Conservation (phyloP, 495 filamentous ascomycete species). For the Trichoderma virens region DNA sequence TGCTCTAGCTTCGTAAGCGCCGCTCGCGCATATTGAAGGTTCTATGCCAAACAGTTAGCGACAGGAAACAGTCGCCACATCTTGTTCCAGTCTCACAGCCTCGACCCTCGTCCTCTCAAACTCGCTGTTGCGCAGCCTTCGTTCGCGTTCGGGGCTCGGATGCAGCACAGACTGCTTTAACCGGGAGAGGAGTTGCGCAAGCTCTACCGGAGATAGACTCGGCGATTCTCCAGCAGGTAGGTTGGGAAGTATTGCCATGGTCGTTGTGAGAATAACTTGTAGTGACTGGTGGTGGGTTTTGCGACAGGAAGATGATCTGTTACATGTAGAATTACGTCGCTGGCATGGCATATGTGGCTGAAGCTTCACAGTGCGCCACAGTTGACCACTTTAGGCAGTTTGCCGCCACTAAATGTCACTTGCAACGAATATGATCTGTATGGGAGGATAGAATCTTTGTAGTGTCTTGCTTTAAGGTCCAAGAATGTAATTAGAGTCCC, state of each 20-base stretch:
- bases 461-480: no score
- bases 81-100: slow-evolving; percentile 41
- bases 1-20: slow-evolving; percentile 74
- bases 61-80: neutral
- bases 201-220: slow-evolving; percentile 38
- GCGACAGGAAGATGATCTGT: neutral
- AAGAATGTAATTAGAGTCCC: no score
- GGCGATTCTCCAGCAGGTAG: neutral
- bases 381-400: neutral
- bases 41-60: slow-evolving; percentile 36
- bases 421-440: neutral
- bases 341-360: neutral
- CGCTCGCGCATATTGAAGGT: slow-evolving; percentile 70
- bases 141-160: slow-evolving; percentile 51
- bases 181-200: slow-evolving; percentile 65
- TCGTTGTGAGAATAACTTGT: neutral
- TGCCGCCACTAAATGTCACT: neutral
- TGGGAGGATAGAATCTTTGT: no score
- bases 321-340: slow-evolving; percentile 5
- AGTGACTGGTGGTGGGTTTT: neutral
- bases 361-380: slow-evolving; percentile 3
- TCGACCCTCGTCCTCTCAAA: slow-evolving; percentile 62
- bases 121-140: slow-evolving; percentile 51
- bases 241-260: neutral
- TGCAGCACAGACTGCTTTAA: slow-evolving; percentile 66